Conservation (phyloP, 768 basidiomycete species). For the Phanerodontia chrysosporium region DNA sequence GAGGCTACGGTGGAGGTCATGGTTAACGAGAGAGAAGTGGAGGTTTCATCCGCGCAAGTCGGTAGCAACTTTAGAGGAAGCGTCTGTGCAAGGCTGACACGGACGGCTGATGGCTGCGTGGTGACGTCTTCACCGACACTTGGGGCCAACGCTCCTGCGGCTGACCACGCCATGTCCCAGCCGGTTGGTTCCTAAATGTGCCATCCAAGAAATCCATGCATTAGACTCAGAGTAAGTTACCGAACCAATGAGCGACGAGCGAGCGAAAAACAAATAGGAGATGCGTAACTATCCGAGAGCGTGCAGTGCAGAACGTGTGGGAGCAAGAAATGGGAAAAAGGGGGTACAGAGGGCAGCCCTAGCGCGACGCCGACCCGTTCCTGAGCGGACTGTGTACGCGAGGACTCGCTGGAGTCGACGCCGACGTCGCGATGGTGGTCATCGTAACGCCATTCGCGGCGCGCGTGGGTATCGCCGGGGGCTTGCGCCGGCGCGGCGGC, state of each 20-base stretch:
- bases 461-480: constrained; percentile 59
- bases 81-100: background rate
- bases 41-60: too few relatives aligned
- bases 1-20: background rate
- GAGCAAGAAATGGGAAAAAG: background rate
- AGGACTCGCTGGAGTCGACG: constrained; percentile 12
- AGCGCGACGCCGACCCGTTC: background rate
- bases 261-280: background rate
- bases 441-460: constrained; percentile 55
- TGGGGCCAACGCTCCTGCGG: too few relatives aligned
- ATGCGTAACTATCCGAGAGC: background rate
- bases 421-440: constrained; percentile 48
- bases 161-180: too few relatives aligned
- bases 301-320: background rate
- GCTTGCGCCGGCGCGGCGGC: constrained; percentile 63
- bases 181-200: too few relatives aligned
- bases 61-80: too few relatives aligned
- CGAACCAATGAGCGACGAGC: background rate
- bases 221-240: background rate
- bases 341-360: background rate
- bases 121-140: too few relatives aligned
- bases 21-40: too few relatives aligned
- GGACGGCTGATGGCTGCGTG: too few relatives aligned
- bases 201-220: background rate
- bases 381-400: constrained; percentile 1